Percentiles rank a stretch among this genome's conserved stretches.
Conservation (phyloP, 345 rosid genomes). For the Geranium brycei region DNA sequence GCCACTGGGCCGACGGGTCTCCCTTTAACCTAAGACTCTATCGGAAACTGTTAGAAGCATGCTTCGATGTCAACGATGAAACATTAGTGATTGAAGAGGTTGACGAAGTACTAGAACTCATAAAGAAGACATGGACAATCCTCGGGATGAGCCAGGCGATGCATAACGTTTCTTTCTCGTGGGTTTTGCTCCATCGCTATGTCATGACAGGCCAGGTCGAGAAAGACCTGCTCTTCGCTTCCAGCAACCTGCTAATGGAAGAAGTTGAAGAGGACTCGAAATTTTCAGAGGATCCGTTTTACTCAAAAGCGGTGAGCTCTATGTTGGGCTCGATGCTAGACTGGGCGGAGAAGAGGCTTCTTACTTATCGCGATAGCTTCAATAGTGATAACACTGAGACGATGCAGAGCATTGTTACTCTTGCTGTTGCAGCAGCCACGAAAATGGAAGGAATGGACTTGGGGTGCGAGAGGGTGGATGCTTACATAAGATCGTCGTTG, state of each 20-base stretch:
- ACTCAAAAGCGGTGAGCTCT: slow-evolving; percentile 44
- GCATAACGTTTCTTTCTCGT: slow-evolving; percentile 68
- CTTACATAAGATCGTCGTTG: slow-evolving; percentile 63
- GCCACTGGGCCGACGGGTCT: slow-evolving; percentile 93
- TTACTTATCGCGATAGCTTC: slow-evolving; percentile 59
- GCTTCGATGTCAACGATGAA: slow-evolving; percentile 68
- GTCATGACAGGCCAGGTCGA: slow-evolving; percentile 50
- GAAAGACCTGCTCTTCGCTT: slow-evolving; percentile 62
- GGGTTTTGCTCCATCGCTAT: slow-evolving; percentile 85
- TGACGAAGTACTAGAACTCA: slow-evolving; percentile 72
- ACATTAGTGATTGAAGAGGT: slow-evolving; percentile 77
- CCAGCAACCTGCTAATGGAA: slow-evolving; percentile 63
- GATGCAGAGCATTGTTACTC: slow-evolving; percentile 57
- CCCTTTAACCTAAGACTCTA: slow-evolving; percentile 74
- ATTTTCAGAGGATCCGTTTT: slow-evolving; percentile 50
- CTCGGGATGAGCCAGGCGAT: slow-evolving; percentile 54
- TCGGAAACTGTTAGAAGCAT: slow-evolving; percentile 43
- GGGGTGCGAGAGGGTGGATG: slow-evolving; percentile 43
- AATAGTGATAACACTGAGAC: slow-evolving; percentile 41
- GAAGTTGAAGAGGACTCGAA: slow-evolving; percentile 74
- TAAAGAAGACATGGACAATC: slow-evolving; percentile 88
- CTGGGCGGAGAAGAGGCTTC: slow-evolving; percentile 77
- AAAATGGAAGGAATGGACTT: slow-evolving; percentile 33
- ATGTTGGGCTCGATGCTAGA: slow-evolving; percentile 58
- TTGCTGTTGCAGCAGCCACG: slow-evolving; percentile 52